Base-by-base conservation (phyloP, 257 asterid species). In the Cordia subcordata region DNA sequence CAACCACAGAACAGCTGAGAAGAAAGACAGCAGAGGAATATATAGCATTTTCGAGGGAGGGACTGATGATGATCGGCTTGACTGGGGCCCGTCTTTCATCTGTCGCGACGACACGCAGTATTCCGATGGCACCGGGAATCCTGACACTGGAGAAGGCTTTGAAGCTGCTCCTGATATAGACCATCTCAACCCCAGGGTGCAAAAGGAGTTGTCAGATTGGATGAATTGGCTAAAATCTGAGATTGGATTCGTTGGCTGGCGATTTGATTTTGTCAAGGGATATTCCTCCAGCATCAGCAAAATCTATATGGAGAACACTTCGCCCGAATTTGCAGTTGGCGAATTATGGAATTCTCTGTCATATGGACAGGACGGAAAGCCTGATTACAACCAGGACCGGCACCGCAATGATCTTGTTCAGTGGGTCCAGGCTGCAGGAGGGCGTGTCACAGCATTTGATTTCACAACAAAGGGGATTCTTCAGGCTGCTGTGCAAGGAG, bases 11-110 rank as follows among this genome's bases (percentile, higher is more conserved):
- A 61, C 79, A 0, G 98, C 90, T 11, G 98, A 84, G 37, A 68
- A 58, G 13, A 18, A 80, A 71, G 96, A 91, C 16, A 10, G 63
- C 40, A 70, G 86, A n/a, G 95, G 98, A 27, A 75, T 78, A 21
- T 88, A 81, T 67, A 57, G 76, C 77, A 71, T 88, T 60, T 91
- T 87, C 58, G 95, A 91, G 44, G 98, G 98, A 10, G 96, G 98
- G 33, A 88, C 95, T 0, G 20, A 84, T 9, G 98, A 85, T 57
- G 78, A 49, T 14, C 92, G 88, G 38, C 92, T 91, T n/a, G 95
- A 91, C 59, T 91, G 98, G 98, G 94, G 92, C 0, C 90, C 98
- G 0, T 64, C 77, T 3, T 65, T 69, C 64, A 91, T 91, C 22
- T 88, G 94, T 82, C 57, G 50, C 12, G 80, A 79, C 57, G 98